These are phyloP conservation scores for Ceratocystis albifundus DNA, from an alignment of 2,329 filamentous ascomycete species.

Conservation along the genomic window DNA sequence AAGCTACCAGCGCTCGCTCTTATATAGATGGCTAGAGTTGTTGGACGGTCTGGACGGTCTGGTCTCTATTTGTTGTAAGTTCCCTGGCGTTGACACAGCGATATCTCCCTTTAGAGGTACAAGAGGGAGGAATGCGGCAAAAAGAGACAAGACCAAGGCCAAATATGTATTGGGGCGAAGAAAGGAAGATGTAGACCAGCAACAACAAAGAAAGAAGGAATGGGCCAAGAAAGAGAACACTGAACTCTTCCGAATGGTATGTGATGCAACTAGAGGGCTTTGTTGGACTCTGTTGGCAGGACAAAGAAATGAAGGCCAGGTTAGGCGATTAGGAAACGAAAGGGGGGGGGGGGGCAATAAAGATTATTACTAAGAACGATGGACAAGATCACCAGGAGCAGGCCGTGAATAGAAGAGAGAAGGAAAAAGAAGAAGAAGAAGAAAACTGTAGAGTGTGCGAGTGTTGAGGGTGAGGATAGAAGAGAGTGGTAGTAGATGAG, in stretches of 20 bases:
- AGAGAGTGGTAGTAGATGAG: neutral
- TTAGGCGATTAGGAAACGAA: conserved; percentile 18
- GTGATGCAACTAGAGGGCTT: neutral
- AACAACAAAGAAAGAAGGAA: conserved; percentile 14
- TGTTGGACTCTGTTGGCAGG: neutral
- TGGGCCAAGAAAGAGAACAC: conserved; percentile 21
- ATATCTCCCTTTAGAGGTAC: conserved; percentile 17
- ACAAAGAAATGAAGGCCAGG: conserved; percentile 15
- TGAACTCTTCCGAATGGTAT: conserved; percentile 20
- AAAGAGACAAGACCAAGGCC: conserved; percentile 13
- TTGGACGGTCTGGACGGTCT: neutral
- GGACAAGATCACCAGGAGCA: conserved; percentile 23
- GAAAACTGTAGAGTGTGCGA: conserved; percentile 16
- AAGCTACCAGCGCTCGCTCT: conserved; percentile 8
- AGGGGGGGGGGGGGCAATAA: conserved; percentile 22
- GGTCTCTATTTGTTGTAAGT: neutral
- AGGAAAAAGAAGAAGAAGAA: conserved; percentile 4
- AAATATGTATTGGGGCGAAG: conserved; percentile 22
- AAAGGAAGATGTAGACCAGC: conserved; percentile 9
- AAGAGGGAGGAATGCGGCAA: conserved; percentile 19
- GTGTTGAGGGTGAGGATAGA: conserved; percentile 22
- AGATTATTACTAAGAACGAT: conserved; percentile 18
- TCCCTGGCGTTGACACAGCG: conserved; percentile 15
- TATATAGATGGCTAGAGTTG: conserved; percentile 1
- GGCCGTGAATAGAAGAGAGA: conserved; percentile 20